Base-by-base conservation (phyloP, 2,329 filamentous ascomycete genomes). In the Fusarium euwallaceae region DNA sequence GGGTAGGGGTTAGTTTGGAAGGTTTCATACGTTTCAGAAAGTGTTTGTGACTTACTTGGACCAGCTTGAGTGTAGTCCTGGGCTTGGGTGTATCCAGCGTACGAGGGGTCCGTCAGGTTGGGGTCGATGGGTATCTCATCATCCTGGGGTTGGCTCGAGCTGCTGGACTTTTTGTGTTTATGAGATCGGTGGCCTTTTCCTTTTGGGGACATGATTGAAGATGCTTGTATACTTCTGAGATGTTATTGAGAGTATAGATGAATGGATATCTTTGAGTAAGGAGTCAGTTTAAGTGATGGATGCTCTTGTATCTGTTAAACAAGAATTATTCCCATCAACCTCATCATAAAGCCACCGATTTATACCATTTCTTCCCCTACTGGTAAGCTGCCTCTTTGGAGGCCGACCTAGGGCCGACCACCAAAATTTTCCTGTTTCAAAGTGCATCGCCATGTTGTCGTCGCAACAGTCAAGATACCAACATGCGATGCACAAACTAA, bases 11-110 rank as follows among this genome's bases (percentile, higher is more conserved):
- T 29, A 11, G 27, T 27, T 29, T 3, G 45, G 5, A 11, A 2
- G 4, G 24, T 51, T 17, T 29, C 16, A 29, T 32, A n/a, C n/a
- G 48, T 53, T 29, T 66, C 70, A 73, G 61, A 62, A 61, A 53
- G 45, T 48, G 64, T 70, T 74, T 66, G 61, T 67, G 20, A 48
- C 43, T 76, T 67, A 76, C 56, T 66, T 72, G 77, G 72, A 68
- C 61, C 61, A 55, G 60, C 70, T 41, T 72, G 70, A 68, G n/a
- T 41, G 56, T 66, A 66, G 39, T 10, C 14, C 16, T 51, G 45
- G 16, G 39, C 22, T 12, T 51, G 45, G 16, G 39, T 27, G 1
- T 69, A 58, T 5, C 16, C 53, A 4, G 22, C n/a, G 51, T 51
- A 74, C 16, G 34, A 6, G 1, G 37, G 4, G 27, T 58, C 67